phyloP scores from a whole-genome alignment of 345 rosid species.

The Reutealis trisperma region DNA sequence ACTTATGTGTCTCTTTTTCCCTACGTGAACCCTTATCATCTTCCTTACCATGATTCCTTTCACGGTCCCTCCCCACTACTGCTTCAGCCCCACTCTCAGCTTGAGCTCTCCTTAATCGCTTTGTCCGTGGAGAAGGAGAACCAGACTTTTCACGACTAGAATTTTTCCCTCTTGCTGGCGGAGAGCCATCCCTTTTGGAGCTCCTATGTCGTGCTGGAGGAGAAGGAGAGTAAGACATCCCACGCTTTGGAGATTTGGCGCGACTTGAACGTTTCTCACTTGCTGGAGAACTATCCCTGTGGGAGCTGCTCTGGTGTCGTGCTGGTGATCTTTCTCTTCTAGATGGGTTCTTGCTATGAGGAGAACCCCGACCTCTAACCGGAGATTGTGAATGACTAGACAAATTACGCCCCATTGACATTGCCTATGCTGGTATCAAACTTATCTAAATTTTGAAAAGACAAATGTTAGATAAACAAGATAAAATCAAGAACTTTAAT shows the following conservation, averaged over 20 bases:
- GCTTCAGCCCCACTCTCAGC: constrained; percentile 52
- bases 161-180: constrained; percentile 12
- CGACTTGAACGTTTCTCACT: constrained; percentile 38
- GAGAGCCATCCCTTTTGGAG: constrained; percentile 13
- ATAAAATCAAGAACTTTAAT: background rate
- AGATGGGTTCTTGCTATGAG: constrained; percentile 21
- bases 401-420: constrained; percentile 47
- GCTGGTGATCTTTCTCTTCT: constrained; percentile 43
- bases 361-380: constrained; percentile 33
- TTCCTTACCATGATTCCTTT: constrained; percentile 23
- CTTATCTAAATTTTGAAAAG: background rate
- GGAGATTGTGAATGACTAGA: constrained; percentile 48
- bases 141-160: constrained; percentile 33
- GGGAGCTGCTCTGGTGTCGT: background rate
- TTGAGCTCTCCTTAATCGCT: constrained; percentile 57
- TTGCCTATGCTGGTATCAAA: background rate
- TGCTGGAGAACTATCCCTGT: constrained; percentile 41
- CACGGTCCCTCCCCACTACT: constrained; percentile 46
- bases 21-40: no score
- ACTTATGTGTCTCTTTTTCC: no score
- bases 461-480: background rate
- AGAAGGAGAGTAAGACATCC: constrained; percentile 11
- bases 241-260: constrained; percentile 38
- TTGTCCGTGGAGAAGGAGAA: constrained; percentile 77
- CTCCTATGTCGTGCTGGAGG: constrained; percentile 17